A percentile compares a stretch with the other conserved stretches of the same genome.
Evolutionary conservation across 306 rosid genomes (phyloP).

Genomic region (Cucumis hystrix): DNA sequence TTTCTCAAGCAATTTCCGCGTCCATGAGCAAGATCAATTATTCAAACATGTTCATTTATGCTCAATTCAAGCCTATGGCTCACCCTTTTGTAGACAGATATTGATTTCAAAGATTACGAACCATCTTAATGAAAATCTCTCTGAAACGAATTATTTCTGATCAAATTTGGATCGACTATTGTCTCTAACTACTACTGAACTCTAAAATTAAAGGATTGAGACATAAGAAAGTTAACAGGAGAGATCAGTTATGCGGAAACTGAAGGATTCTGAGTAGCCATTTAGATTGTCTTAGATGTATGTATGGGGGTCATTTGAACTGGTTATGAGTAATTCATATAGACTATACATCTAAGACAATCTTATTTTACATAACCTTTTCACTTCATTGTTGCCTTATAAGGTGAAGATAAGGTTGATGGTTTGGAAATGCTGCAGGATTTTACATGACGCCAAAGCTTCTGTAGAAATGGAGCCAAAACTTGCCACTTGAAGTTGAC

Average conservation of each 20-base stretch:
- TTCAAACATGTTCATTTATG: constrained; percentile 1
- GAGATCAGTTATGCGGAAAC: neutral
- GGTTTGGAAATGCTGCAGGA: neutral
- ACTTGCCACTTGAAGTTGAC: neutral
- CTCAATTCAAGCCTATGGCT: neutral
- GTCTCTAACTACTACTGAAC: neutral
- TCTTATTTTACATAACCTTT: neutral
- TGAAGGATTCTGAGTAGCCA: neutral
- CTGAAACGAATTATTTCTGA: neutral
- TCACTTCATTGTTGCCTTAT: neutral
- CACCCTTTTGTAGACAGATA: neutral
- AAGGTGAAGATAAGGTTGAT: constrained; percentile 1
- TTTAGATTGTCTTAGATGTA: neutral
- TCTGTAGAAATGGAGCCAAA: constrained; percentile 15
- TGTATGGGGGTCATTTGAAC: neutral
- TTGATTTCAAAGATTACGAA: neutral
- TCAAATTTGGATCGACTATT: neutral
- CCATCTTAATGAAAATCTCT: neutral
- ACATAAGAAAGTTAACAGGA: neutral
- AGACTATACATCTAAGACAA: neutral
- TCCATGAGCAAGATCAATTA: neutral
- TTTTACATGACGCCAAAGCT: neutral
- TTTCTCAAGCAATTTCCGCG: neutral
- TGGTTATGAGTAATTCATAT: neutral
- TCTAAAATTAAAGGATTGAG: neutral